Evolutionary conservation across 306 rosid species (phyloP), one percentile per base, ranked within the genome.

Genomic region (Senna tora): DNA sequence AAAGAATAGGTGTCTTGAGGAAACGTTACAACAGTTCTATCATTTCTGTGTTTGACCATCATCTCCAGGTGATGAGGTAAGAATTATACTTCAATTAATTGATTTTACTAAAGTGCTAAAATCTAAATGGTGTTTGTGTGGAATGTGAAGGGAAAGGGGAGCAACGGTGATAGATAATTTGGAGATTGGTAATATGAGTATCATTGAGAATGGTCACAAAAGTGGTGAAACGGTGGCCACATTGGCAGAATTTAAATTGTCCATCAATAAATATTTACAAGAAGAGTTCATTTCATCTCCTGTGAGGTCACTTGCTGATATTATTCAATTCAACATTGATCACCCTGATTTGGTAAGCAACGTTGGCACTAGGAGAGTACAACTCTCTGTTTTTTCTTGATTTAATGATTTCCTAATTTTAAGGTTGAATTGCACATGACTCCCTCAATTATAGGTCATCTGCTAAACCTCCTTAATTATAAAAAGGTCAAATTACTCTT

Each of bases 1-100:
- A 89, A 76, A 84, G 84, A 81, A 25, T 92, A 8, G 92, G 92
- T 4, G 82, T 92, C 51, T 85, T 87, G 4, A 87, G 94, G 64
- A 65, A 47, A 15, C 66, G 80, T 11, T 57, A 77, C 47, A 60
- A 77, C 43, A 84, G 78, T 56, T 75, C 87, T 59, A 58, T 59
- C 14, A 59, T 63, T 76, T 78, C 81, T 33, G 67, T 74, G 17
- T 88, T 88, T 69, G 88, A 84, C 81, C 9, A 74, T 38, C 85
- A 77, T 75, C 81, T 84, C 25, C 72, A 69, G 9, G 13, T 79
- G 0, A 39, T 87, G 22, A 84, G 89, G 89, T 87, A 75, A 66
- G 30, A 25, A 3, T 25, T 1, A 3, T 1, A 25, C 30, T 25
- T 25, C 3, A 1, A 25, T 25, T 25, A 25, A 25, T 25, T 25